These are phyloP conservation scores for Phaffia australis DNA, from an alignment of 768 basidiomycete genomes.

Conservation along the genomic window DNA sequence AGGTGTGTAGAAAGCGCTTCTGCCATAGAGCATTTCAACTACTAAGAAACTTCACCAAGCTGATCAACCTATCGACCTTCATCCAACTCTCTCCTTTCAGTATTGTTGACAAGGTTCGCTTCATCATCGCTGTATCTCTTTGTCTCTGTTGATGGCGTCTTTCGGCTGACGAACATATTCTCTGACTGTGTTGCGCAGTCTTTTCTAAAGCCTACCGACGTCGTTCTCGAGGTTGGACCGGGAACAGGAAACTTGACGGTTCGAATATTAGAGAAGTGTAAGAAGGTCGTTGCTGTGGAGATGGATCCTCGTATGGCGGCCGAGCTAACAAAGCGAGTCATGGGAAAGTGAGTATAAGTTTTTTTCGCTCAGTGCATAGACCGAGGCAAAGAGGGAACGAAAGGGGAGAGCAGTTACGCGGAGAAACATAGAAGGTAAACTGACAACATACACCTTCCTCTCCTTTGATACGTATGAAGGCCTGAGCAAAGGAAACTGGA, in stretches of 20 bases:
- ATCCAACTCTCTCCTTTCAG: slow-evolving; percentile 33
- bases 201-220: slow-evolving; percentile 82
- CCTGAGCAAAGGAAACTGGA: slow-evolving; percentile 92
- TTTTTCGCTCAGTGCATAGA: not conserved
- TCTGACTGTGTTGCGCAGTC: slow-evolving; percentile 48
- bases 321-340: slow-evolving; percentile 88
- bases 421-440: not conserved
- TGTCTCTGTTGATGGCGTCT: no score
- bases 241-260: slow-evolving; percentile 68
- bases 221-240: slow-evolving; percentile 76
- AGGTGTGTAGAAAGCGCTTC: slow-evolving; percentile 1
- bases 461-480: slow-evolving; percentile 41
- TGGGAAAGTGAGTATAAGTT: slow-evolving; percentile 72
- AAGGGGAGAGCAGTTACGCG: not conserved
- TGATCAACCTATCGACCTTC: not conserved
- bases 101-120: slow-evolving; percentile 52
- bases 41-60: not conserved
- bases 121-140: not conserved
- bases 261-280: slow-evolving; percentile 81
- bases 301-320: slow-evolving; percentile 95
- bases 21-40: no score
- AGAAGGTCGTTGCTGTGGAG: slow-evolving; percentile 86
- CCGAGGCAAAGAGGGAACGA: not conserved
- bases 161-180: not conserved
- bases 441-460: not conserved